Base-by-base conservation (phyloP, 1,139 yeast genomes). In the Nadsonia starkeyi-henricii region DNA sequence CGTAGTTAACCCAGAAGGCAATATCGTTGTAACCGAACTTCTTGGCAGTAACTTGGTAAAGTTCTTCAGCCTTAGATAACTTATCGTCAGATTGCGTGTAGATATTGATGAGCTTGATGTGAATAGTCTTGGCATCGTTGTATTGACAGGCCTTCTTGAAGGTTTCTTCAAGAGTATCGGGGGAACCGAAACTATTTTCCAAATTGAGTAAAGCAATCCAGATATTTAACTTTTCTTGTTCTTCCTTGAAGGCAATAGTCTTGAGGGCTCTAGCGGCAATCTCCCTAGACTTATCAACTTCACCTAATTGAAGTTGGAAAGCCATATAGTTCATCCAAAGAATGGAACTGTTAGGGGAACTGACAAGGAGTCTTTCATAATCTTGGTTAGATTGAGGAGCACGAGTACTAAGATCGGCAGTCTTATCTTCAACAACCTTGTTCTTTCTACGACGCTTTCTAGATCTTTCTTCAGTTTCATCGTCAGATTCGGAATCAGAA, bases 281-380 rank as follows among this genome's bases (percentile, higher is more conserved):
- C 64, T 85, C 95, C 58, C 98, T 79, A 13, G 97, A 96, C 67
- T 84, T 86, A 49, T 89, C 96, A 52, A 88, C 71, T 64, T 91
- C 98, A 70, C 95, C 84, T 55, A 91, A 73, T 65, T 89, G 96
- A 56, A 91, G 74, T 67, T 88, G 95, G 83, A 89, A 91, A 2
- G 97, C 91, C 96, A 93, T 91, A 67, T 85, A 91, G 67, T 89
- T 86, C 86, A 91, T 89, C 98, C 98, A 91, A 55, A 88, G 69
- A 47, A 89, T 77, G 1, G 98, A 89, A 2, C 96, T 85, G 69
- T 86, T 84, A 50, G 98, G 97, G 61, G 84, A 83, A 61, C 96
- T 95, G 52, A 91, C 76, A 50, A 91, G 73, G 55, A 91, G 70
- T 59, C 98, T 78, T 67, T 91, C 99, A 61, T 86, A 91, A 66